phyloP scores from a whole-genome alignment of 108 stramenopile species.

The Pseudonitzschia delicatissima region DNA sequence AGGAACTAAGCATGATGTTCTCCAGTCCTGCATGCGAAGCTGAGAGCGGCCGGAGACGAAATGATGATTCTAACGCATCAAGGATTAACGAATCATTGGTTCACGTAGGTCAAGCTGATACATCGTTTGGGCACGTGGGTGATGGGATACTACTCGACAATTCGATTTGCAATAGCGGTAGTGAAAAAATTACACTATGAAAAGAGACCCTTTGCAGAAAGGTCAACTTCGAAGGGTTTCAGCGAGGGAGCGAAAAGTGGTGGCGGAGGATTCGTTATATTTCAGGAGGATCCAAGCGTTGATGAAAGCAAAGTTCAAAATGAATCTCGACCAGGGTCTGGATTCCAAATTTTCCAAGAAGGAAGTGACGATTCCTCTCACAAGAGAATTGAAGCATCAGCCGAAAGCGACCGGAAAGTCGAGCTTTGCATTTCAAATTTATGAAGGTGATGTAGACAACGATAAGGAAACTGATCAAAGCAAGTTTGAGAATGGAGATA shows the following conservation, averaged over 20 bases:
- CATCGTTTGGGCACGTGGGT: constrained; percentile 24
- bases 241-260: constrained; percentile 24
- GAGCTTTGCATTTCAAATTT: constrained; percentile 18
- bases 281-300: constrained; percentile 3
- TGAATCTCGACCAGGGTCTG: background rate
- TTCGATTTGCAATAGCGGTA: constrained; percentile 18
- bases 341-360: constrained; percentile 7
- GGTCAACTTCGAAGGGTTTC: constrained; percentile 22
- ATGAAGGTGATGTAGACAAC: background rate
- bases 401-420: background rate
- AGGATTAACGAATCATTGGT: constrained; percentile 8
- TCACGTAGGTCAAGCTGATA: background rate
- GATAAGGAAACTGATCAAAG: background rate
- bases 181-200: constrained; percentile 3
- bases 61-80: constrained; percentile 3
- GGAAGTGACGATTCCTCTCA: background rate
- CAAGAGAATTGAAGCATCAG: background rate
- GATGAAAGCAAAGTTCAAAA: background rate
- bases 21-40: constrained; percentile 60
- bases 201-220: constrained; percentile 6
- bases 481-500: background rate
- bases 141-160: constrained; percentile 23
- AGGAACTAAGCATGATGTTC: constrained; percentile 87
- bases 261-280: constrained; percentile 16
- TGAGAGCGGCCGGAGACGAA: constrained; percentile 25